phyloP scores from a whole-genome alignment of 257 asterid species.

The Echium plantagineum region DNA sequence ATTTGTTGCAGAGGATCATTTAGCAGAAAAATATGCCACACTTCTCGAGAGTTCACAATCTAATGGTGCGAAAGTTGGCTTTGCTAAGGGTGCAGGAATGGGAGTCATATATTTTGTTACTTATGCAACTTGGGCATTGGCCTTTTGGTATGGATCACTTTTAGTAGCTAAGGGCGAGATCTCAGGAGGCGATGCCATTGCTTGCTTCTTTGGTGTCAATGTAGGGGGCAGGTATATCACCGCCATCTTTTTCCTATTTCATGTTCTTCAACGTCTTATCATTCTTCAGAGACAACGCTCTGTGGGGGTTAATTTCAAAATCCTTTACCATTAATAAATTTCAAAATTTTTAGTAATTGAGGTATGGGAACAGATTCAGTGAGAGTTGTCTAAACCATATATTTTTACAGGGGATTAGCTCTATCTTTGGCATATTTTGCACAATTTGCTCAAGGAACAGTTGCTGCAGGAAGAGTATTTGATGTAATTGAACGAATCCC shows the following conservation, averaged over 20 bases:
- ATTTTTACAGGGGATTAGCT: no score
- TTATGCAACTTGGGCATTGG: constrained; percentile 84
- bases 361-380: no score
- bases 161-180: constrained; percentile 36
- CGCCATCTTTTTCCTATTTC: neutral
- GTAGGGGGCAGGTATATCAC: constrained; percentile 63
- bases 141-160: constrained; percentile 82
- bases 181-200: constrained; percentile 68
- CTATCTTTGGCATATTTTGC: no score
- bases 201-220: constrained; percentile 79
- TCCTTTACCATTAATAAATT: no score
- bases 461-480: no score
- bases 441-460: no score
- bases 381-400: no score
- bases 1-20: constrained; percentile 68
- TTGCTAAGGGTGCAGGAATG: constrained; percentile 74
- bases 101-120: constrained; percentile 77
- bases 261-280: no score
- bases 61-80: constrained; percentile 59
- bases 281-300: no score
- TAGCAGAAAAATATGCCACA: constrained; percentile 45
- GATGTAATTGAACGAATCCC: constrained; percentile 15
- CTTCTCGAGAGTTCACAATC: constrained; percentile 43
- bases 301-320: no score
- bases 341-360: no score